A percentile compares a stretch with the other conserved stretches of the same genome.
Evolutionary conservation across 1,284 basidiomycete species (phyloP).

Genomic region (Porodaedalea pini): DNA sequence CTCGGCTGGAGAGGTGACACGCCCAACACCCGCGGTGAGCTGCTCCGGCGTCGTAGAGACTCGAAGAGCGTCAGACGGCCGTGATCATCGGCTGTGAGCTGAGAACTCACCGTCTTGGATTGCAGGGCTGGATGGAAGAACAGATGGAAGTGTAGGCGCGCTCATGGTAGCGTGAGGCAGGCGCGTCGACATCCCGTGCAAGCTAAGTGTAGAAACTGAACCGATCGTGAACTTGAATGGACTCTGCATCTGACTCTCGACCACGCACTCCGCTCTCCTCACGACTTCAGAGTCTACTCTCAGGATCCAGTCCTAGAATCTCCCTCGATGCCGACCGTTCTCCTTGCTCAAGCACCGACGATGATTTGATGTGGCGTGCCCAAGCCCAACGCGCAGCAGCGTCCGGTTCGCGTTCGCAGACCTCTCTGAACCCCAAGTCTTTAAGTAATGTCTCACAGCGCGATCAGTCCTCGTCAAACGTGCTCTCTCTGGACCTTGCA

Average conservation of each 20-base stretch:
- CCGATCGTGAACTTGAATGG: not conserved
- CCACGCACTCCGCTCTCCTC: conserved; percentile 15
- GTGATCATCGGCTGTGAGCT: not conserved
- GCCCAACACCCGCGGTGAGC: conserved; percentile 42
- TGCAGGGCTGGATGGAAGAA: conserved; percentile 50
- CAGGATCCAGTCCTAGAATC: conserved; percentile 5
- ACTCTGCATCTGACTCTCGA: conserved; percentile 1
- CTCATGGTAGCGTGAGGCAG: conserved; percentile 1
- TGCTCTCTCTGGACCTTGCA: conserved; percentile 6
- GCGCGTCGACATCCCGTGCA: not conserved
- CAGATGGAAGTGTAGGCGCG: conserved; percentile 42
- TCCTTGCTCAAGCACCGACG: not conserved
- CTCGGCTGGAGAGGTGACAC: conserved; percentile 52
- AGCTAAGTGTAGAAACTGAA: not conserved
- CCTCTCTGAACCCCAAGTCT: not conserved
- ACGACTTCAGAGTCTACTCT: conserved; percentile 15
- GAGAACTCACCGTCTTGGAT: conserved; percentile 48
- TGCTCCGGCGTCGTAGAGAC: conserved; percentile 48
- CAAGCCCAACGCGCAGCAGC: not conserved
- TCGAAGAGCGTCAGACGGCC: conserved; percentile 23
- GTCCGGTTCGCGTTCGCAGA: not conserved
- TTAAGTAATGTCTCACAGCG: not conserved
- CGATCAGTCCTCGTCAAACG: not conserved
- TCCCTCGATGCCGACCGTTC: conserved; percentile 3
- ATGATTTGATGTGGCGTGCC: conserved; percentile 20